These are phyloP conservation scores for Megacollybia marginata DNA, from an alignment of 768 basidiomycete genomes.

Conservation along the genomic window DNA sequence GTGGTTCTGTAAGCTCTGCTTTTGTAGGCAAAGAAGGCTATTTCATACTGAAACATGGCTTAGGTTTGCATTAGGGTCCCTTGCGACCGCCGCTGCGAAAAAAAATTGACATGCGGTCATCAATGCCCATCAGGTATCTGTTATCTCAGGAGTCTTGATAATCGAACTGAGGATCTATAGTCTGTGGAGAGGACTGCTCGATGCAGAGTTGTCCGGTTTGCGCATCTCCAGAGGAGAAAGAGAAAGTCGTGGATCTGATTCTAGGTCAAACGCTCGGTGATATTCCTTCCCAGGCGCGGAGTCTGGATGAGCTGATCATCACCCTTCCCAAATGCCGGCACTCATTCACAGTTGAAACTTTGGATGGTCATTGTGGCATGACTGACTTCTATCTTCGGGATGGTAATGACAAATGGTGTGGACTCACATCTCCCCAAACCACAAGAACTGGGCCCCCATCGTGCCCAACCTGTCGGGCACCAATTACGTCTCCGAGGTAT, in stretches of 20 bases:
- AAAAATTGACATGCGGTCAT: conserved; percentile 51
- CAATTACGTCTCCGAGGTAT: conserved; percentile 53
- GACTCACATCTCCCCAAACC: conserved; percentile 32
- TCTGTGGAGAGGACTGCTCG: conserved; percentile 60
- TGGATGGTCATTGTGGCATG: conserved; percentile 55
- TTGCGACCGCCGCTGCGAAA: conserved; percentile 48
- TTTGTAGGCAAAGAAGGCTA: neutral
- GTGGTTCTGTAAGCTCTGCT: conserved; percentile 50
- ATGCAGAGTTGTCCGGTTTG: conserved; percentile 51
- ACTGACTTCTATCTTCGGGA: conserved; percentile 39
- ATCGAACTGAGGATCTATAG: conserved; percentile 22
- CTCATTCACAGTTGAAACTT: conserved; percentile 62
- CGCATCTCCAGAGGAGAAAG: conserved; percentile 26
- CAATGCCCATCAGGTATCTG: conserved; percentile 56
- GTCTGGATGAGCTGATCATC: conserved; percentile 46
- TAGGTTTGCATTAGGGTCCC: conserved; percentile 62
- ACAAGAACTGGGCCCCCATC: conserved; percentile 33
- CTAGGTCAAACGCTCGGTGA: conserved; percentile 44
- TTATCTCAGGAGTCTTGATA: conserved; percentile 1
- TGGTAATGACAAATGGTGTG: conserved; percentile 30
- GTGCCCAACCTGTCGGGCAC: conserved; percentile 56
- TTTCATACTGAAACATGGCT: neutral
- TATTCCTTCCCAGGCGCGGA: conserved; percentile 28
- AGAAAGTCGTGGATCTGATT: conserved; percentile 53
- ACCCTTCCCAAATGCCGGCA: conserved; percentile 52